Percentiles rank a stretch among this genome's conserved stretches.
These are phyloP conservation scores for Chytriomyces sp. DNA, from an alignment of 192 early-diverging fungal genomes.

Conservation along the genomic window DNA sequence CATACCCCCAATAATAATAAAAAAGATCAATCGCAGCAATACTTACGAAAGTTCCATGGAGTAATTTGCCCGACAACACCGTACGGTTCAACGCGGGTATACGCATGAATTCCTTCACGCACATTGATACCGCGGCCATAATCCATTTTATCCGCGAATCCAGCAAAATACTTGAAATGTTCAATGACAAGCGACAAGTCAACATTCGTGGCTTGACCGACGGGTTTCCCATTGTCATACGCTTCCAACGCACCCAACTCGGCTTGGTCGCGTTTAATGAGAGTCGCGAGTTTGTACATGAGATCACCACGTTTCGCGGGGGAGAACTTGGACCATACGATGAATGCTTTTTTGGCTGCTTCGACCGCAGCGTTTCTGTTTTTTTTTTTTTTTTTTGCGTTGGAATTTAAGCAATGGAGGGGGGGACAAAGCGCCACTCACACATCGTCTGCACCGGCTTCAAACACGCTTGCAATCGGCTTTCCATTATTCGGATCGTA, in stretches of 20 bases:
- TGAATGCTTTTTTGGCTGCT: conserved; percentile 51
- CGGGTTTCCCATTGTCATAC: conserved; percentile 52
- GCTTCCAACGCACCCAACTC: conserved; percentile 51
- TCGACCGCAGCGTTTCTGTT: conserved; percentile 43
- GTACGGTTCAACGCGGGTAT: conserved; percentile 41
- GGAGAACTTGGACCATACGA: conserved; percentile 37
- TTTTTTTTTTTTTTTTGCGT: background rate
- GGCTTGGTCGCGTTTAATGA: conserved; percentile 44
- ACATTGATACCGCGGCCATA: conserved; percentile 37
- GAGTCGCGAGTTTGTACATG: conserved; percentile 47
- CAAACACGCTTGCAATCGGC: conserved; percentile 37
- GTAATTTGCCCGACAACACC: conserved; percentile 52
- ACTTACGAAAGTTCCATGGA: conserved; percentile 25
- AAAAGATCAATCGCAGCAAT: too few species aligned
- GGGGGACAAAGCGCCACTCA: background rate
- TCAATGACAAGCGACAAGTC: conserved; percentile 17
- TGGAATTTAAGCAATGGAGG: background rate
- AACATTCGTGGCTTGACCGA: conserved; percentile 19
- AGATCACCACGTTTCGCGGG: conserved; percentile 30
- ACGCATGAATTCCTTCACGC: conserved; percentile 6
- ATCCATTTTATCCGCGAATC: conserved; percentile 47
- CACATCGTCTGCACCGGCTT: conserved; percentile 52
- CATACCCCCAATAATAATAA: too few species aligned
- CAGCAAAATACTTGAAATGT: conserved; percentile 39
- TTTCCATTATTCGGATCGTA: conserved; percentile 52